Evolutionary conservation across 306 rosid genomes (phyloP).

Genomic region (Malus fusca): DNA sequence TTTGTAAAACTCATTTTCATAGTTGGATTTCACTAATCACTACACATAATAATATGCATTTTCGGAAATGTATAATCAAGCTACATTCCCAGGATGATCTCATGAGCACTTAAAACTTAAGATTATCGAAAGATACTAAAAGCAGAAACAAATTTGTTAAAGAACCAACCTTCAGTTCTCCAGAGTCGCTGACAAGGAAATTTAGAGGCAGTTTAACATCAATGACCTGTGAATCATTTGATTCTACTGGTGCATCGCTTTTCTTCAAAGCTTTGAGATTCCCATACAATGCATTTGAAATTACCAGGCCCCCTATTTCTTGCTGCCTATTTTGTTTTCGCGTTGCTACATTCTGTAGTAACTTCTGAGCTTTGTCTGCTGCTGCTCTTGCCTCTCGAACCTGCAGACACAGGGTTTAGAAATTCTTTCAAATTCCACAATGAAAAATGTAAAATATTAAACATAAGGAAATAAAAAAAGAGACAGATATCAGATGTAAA

Average conservation of each 20-base stretch:
- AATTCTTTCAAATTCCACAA: not conserved
- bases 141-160: not conserved
- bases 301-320: conserved; percentile 69
- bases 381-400: conserved; percentile 70
- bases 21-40: not conserved
- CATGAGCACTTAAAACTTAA: not conserved
- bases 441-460: not conserved
- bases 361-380: conserved; percentile 86
- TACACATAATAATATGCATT: not conserved
- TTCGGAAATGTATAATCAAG: not conserved
- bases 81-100: not conserved
- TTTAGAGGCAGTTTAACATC: conserved; percentile 86
- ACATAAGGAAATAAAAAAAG: not conserved
- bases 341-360: conserved; percentile 70
- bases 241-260: conserved; percentile 35
- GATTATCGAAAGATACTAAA: not conserved
- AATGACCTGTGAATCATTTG: conserved; percentile 42
- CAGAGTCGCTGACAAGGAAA: conserved; percentile 78
- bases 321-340: conserved; percentile 75
- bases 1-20: not conserved
- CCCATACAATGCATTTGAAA: conserved; percentile 72
- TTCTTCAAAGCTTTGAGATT: conserved; percentile 40
- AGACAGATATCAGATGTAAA: not conserved
- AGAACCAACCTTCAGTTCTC: conserved; percentile 70
- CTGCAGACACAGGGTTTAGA: conserved; percentile 24